Conservation (phyloP, 2,329 filamentous ascomycete genomes). For the Xylariaceae sp. region DNA sequence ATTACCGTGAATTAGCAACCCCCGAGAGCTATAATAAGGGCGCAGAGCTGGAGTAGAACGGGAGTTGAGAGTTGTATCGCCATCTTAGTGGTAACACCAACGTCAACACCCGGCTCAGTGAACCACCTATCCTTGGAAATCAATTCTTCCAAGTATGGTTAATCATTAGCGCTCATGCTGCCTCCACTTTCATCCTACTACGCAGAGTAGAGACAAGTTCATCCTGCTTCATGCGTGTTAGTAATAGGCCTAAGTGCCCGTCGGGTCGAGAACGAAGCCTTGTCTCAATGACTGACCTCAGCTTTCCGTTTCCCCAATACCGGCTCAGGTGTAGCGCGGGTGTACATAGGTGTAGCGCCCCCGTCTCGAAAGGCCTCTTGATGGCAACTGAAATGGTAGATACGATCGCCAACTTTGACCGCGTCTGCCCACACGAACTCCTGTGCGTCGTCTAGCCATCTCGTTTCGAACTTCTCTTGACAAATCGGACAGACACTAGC, state of each 20-base stretch:
- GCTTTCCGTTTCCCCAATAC: conserved; percentile 78
- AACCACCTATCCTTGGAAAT: neutral
- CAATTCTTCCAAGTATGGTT: conserved; percentile 10
- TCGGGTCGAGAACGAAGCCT: neutral
- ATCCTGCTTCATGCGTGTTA: conserved; percentile 41
- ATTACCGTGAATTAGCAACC: conserved; percentile 7
- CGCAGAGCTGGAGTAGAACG: too few relatives aligned
- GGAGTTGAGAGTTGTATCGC: too few relatives aligned
- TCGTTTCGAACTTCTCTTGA: conserved; percentile 91
- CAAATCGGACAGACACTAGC: conserved; percentile 90
- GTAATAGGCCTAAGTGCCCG: conserved; percentile 2
- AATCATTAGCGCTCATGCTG: conserved; percentile 19
- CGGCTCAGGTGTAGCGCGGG: conserved; percentile 65
- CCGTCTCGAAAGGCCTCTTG: conserved; percentile 77
- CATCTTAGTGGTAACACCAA: too few relatives aligned
- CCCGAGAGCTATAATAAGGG: too few relatives aligned
- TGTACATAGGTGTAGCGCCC: conserved; percentile 46
- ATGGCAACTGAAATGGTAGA: conserved; percentile 91
- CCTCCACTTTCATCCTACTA: conserved; percentile 40
- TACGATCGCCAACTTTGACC: conserved; percentile 74
- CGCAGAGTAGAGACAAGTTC: conserved; percentile 38
- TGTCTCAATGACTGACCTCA: conserved; percentile 56
- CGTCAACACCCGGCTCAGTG: neutral
- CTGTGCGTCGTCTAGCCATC: conserved; percentile 90
- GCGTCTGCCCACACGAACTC: conserved; percentile 98